phyloP scores from a whole-genome alignment of 2,329 filamentous ascomycete species.

The Phyllosticta citrichinensis region DNA sequence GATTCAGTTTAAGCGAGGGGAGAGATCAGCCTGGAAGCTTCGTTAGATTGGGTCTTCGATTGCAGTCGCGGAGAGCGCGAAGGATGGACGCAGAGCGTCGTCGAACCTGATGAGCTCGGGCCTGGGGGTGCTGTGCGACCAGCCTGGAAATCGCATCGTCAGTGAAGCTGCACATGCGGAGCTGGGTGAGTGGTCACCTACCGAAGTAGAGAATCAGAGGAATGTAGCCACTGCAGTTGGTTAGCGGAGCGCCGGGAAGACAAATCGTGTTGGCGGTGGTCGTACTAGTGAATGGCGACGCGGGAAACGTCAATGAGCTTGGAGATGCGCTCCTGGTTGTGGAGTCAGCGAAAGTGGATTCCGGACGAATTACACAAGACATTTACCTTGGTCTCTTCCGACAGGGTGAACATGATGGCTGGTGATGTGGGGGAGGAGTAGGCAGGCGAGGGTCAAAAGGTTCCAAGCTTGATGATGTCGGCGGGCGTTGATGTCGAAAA shows the following conservation, averaged over 20 bases:
- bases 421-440: neutral
- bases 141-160: constrained; percentile 51
- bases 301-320: constrained; percentile 92
- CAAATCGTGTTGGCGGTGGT: neutral
- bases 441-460: neutral
- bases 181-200: constrained; percentile 33
- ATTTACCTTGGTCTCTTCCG: constrained; percentile 89
- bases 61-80: neutral
- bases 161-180: neutral
- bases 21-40: neutral
- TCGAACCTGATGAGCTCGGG: constrained; percentile 64
- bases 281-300: constrained; percentile 92
- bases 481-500: neutral
- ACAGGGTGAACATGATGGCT: constrained; percentile 51
- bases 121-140: constrained; percentile 86
- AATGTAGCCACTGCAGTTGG: constrained; percentile 69
- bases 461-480: neutral
- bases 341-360: neutral
- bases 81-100: neutral
- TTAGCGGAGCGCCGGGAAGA: constrained; percentile 17
- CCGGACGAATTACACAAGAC: constrained; percentile 14
- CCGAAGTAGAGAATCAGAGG: constrained; percentile 95
- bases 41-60: neutral
- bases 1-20: neutral
- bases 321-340: constrained; percentile 82